Conservation (phyloP, 345 rosid species). For the Brassica nigra region DNA sequence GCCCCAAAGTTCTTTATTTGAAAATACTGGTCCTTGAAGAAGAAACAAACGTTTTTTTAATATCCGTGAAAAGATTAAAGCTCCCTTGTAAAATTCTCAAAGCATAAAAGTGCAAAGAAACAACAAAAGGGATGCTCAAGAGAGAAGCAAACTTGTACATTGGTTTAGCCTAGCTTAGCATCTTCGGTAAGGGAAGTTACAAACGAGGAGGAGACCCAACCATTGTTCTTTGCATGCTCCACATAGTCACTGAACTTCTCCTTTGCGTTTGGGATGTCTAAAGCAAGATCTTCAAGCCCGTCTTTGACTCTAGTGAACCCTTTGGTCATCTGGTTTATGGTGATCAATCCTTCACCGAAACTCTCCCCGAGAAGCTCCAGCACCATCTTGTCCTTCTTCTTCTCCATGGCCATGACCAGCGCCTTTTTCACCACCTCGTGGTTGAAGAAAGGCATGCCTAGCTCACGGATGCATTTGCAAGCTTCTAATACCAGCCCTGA, state of each 20-base stretch:
- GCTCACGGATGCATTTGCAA: conserved; percentile 86
- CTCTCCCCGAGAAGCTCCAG: conserved; percentile 73
- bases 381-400: conserved; percentile 86
- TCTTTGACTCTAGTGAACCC: conserved; percentile 83
- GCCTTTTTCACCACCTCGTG: conserved; percentile 97
- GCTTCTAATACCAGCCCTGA: conserved; percentile 85
- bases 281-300: conserved; percentile 81
- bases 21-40: background rate
- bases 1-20: background rate
- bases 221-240: conserved; percentile 62
- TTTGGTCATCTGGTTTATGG: conserved; percentile 84
- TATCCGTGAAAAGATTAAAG: background rate
- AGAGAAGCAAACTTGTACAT: conserved; percentile 23
- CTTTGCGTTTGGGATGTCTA: conserved; percentile 83
- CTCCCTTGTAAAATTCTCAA: conserved; percentile 31
- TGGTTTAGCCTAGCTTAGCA: conserved; percentile 1
- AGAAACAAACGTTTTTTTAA: background rate
- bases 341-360: conserved; percentile 79
- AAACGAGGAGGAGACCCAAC: conserved; percentile 72
- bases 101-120: conserved; percentile 27
- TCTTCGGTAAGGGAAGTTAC: conserved; percentile 29
- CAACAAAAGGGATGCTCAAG: conserved; percentile 26
- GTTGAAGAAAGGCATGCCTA: conserved; percentile 93
- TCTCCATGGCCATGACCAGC: conserved; percentile 96
- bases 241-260: conserved; percentile 68